Base-by-base conservation (phyloP, 2,329 filamentous ascomycete species). In the Penicillium sp. region DNA sequence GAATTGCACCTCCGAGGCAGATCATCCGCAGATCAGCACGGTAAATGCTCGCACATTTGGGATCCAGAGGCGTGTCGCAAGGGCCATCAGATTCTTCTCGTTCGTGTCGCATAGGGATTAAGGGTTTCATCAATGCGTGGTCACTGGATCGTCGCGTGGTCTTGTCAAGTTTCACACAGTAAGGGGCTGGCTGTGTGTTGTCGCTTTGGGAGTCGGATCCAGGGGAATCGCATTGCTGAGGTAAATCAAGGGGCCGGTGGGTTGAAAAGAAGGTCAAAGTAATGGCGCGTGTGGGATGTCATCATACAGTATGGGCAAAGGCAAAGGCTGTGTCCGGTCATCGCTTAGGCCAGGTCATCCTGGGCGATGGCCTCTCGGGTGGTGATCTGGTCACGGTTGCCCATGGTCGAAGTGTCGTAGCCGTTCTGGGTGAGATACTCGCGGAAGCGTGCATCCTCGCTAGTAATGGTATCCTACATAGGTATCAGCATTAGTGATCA, bases 381-480 rank as follows among this genome's bases (percentile, higher is more conserved):
- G 24, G 40, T 60, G 59, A 49, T 61, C 42, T 60, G 47, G 37
- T 35, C 51, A 1, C 72, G 71, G 35, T 68, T 75, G 30, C 86
- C 86, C 79, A 89, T 78, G 61, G 82, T 82, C 7, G 78, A 79
- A 4, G 87, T 89, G 74, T 97, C 92, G 79, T 90, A 97, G 3
- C 93, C 93, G 61, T 94, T 83, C 28, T 79, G 80, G 71, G 88
- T 83, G 13, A 97, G 81, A 73, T 90, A 97, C 19, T 80, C 85
- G 37, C 91, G 85, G 80, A 97, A 97, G 47, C 85, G 84, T 9
- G 81, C 73, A 71, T 97, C 93, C 76, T 97, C 93, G 17, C 84
- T 72, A 0, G 88, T 86, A 65, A 97, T 96, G 0, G 92, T 96
- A 70, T 97, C 90, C 79, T 96, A 53, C 30, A 26, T n/a, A 2